These are phyloP conservation scores for Echinochloa phyllopogon DNA, from an alignment of 176 grass and related monocot species.

Conservation along the genomic window DNA sequence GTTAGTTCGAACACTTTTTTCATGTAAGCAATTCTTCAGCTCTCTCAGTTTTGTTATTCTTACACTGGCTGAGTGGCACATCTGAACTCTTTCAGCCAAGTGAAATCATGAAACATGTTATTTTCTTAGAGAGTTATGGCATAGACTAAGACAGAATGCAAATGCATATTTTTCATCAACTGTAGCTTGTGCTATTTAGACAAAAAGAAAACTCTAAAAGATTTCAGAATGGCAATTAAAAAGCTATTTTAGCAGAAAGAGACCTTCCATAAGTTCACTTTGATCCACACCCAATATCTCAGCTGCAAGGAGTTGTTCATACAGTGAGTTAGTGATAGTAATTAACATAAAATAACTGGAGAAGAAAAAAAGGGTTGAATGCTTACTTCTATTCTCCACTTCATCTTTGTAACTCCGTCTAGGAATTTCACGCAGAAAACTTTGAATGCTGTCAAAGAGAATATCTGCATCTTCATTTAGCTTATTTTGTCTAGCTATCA, in stretches of 20 bases:
- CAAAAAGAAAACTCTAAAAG: background rate
- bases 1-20: background rate
- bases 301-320: background rate
- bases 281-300: background rate
- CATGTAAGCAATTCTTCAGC: background rate
- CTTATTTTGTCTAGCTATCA: too few relatives aligned
- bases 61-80: background rate
- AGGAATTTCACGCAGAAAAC: too few relatives aligned
- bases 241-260: too few relatives aligned
- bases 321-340: background rate
- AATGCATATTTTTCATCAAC: too few relatives aligned
- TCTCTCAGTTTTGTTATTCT: background rate
- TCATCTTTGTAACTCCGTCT: background rate
- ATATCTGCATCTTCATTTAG: too few relatives aligned
- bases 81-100: background rate
- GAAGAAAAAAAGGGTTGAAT: background rate
- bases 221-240: too few relatives aligned
- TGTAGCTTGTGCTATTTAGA: too few relatives aligned
- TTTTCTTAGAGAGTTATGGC: background rate
- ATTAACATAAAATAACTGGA: background rate
- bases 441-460: too few relatives aligned
- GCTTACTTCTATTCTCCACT: background rate
- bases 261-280: too few relatives aligned
- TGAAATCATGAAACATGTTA: slow-evolving; percentile 10
- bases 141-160: background rate